These are phyloP conservation scores for Leonotis leonurus DNA, from an alignment of 257 asterid species.

Conservation along the genomic window DNA sequence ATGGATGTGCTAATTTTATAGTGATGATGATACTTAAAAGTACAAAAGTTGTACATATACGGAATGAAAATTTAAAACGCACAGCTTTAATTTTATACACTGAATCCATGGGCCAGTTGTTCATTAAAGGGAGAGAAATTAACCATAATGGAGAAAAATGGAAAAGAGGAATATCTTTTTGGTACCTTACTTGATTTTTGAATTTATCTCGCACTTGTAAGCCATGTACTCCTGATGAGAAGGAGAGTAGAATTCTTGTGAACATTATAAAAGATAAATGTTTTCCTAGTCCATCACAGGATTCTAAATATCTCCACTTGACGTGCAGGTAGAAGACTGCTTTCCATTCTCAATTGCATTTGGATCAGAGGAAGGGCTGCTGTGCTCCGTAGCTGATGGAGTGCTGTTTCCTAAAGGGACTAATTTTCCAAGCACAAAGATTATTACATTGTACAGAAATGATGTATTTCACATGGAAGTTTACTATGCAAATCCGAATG, in stretches of 20 bases:
- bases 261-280: not conserved
- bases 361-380: slow-evolving; percentile 50
- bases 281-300: slow-evolving; percentile 2
- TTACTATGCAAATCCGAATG: slow-evolving; percentile 55
- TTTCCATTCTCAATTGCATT: slow-evolving; percentile 85
- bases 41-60: not conserved
- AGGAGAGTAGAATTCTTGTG: not conserved
- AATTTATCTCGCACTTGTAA: slow-evolving; percentile 10
- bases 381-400: slow-evolving; percentile 40
- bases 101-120: too few species aligned
- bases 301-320: slow-evolving; percentile 13
- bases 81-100: too few species aligned
- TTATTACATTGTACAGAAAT: slow-evolving; percentile 58
- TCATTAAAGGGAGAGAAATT: not conserved
- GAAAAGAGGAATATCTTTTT: not conserved
- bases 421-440: slow-evolving; percentile 66
- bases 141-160: not conserved
- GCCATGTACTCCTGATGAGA: not conserved
- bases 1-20: not conserved
- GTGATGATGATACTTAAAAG: not conserved
- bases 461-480: slow-evolving; percentile 62
- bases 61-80: not conserved
- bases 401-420: slow-evolving; percentile 58
- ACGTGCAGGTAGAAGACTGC: slow-evolving; percentile 82
- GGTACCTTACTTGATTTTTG: not conserved